Conservation (phyloP, 129 eudicot genomes). For the Chrysanthemum lavandulifolium region DNA sequence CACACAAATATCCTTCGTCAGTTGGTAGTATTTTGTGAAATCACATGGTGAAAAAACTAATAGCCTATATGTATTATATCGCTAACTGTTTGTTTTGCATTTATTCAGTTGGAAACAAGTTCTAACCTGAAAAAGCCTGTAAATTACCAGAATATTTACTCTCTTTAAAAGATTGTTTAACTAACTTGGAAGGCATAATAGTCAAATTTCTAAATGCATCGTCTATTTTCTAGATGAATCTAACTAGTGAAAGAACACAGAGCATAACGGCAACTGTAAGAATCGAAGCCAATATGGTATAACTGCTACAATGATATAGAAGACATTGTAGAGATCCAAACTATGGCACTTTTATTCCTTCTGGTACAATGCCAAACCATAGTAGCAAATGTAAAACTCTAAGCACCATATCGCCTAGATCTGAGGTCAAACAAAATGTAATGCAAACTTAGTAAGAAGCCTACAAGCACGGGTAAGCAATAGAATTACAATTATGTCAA, state of each 20-base stretch:
- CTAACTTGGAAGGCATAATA: not conserved
- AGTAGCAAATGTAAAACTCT: conserved; percentile 76
- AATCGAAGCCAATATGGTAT: conserved; percentile 81
- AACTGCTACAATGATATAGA: conserved; percentile 61
- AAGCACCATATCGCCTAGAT: conserved; percentile 72
- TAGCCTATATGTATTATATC: not conserved
- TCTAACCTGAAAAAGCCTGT: conserved; percentile 1
- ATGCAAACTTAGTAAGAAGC: conserved; percentile 3
- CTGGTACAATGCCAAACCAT: conserved; percentile 38
- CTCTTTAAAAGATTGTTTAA: not conserved
- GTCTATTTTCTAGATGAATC: not conserved
- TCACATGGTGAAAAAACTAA: conserved; percentile 7
- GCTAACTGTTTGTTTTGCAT: not conserved
- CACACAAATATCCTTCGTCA: conserved; percentile 22
- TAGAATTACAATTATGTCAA: conserved; percentile 1
- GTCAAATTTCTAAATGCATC: not conserved
- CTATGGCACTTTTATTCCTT: conserved; percentile 45
- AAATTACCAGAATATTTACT: not conserved
- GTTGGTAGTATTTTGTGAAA: conserved; percentile 1
- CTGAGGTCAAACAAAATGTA: conserved; percentile 39
- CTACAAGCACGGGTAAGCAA: not conserved
- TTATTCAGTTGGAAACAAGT: not conserved
- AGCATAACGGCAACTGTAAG: conserved; percentile 54
- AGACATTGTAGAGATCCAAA: conserved; percentile 52
- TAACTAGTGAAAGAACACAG: conserved; percentile 2